phyloP scores from a whole-genome alignment of 2,329 filamentous ascomycete species.

The Aspergillus tamarii region DNA sequence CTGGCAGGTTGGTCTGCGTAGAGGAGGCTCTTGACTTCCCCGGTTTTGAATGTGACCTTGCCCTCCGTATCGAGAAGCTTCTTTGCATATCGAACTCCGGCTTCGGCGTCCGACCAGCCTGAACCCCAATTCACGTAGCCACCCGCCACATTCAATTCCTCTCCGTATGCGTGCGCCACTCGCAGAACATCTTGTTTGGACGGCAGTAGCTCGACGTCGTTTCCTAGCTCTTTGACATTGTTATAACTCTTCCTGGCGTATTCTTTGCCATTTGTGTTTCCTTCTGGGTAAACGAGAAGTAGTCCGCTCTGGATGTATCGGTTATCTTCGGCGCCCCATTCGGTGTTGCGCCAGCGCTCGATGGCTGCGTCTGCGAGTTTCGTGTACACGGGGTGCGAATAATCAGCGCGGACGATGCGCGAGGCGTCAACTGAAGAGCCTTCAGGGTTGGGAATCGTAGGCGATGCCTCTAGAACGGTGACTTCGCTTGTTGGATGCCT shows the following conservation, averaged over 20 bases:
- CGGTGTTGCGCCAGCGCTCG: conserved; percentile 62
- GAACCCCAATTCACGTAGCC: conserved; percentile 53
- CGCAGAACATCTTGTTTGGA: conserved; percentile 38
- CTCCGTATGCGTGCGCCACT: conserved; percentile 40
- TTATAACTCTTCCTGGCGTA: conserved; percentile 46
- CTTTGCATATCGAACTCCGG: conserved; percentile 44
- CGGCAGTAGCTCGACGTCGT: conserved; percentile 39
- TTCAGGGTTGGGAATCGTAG: conserved; percentile 60
- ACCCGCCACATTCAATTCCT: conserved; percentile 38
- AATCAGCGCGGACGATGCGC: conserved; percentile 73
- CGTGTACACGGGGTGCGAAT: conserved; percentile 77
- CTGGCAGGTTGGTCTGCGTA: conserved; percentile 11
- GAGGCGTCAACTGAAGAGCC: conserved; percentile 63
- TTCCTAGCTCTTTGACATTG: conserved; percentile 41
- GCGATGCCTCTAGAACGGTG: conserved; percentile 60
- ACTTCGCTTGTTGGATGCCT: conserved; percentile 57
- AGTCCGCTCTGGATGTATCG: conserved; percentile 50
- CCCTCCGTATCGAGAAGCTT: conserved; percentile 39
- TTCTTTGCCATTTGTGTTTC: conserved; percentile 32
- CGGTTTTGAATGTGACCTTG: conserved; percentile 40
- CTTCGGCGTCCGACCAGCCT: conserved; percentile 51
- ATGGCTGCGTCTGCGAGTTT: conserved; percentile 73
- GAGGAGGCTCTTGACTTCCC: conserved; percentile 42
- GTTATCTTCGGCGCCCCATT: conserved; percentile 46
- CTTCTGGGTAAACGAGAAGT: conserved; percentile 42